These are phyloP conservation scores for Fusarium annulatum DNA, from an alignment of 2,329 filamentous ascomycete genomes.

Conservation along the genomic window DNA sequence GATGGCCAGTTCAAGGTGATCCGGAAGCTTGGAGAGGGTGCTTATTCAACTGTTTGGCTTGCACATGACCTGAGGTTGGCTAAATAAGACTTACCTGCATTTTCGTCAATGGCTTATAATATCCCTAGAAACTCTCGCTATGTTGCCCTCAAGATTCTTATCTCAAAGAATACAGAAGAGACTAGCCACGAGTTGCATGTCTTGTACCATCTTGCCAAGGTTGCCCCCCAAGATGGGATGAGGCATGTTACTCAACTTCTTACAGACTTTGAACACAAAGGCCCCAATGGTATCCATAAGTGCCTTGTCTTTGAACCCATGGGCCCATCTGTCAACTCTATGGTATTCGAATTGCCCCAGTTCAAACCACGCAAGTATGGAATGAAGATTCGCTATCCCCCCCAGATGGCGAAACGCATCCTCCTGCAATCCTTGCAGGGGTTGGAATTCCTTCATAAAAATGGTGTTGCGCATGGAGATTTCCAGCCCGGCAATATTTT, in stretches of 20 bases:
- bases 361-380: conserved; percentile 1
- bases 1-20: conserved; percentile 55
- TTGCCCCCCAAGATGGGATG: background rate
- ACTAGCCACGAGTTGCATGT: conserved; percentile 34
- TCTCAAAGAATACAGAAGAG: background rate
- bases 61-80: conserved; percentile 48
- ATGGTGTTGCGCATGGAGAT: conserved; percentile 10
- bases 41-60: conserved; percentile 60
- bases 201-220: background rate
- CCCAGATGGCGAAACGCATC: conserved; percentile 12
- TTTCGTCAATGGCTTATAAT: background rate
- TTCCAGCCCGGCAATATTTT: conserved; percentile 22
- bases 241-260: conserved; percentile 47
- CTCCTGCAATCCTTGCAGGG: conserved; percentile 14
- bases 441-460: background rate
- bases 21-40: conserved; percentile 58
- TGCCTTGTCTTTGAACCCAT: conserved; percentile 49
- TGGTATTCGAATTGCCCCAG: conserved; percentile 13
- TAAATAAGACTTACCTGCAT: background rate
- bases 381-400: conserved; percentile 16
- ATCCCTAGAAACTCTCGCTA: conserved; percentile 15
- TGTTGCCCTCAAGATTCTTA: conserved; percentile 2
- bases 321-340: conserved; percentile 44
- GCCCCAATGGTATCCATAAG: conserved; percentile 48
- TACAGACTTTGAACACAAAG: conserved; percentile 45